Conservation (phyloP, 345 rosid species). For the Rhizophora mangle region DNA sequence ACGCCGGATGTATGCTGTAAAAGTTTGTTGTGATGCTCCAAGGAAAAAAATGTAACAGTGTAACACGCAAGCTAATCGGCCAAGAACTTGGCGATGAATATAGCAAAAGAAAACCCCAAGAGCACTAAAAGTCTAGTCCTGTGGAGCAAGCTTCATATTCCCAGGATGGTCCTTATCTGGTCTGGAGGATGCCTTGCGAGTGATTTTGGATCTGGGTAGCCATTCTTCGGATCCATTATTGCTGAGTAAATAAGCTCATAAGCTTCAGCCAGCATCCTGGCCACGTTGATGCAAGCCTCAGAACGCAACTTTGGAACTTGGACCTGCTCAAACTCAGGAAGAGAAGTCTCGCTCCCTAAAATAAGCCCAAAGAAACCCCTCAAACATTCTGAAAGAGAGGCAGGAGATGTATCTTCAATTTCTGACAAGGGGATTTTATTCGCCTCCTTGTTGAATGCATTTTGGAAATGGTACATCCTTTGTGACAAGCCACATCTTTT, state of each 20-base stretch:
- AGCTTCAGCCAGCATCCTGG: conserved; percentile 68
- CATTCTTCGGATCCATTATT: conserved; percentile 68
- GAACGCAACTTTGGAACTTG: conserved; percentile 92
- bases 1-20: neutral
- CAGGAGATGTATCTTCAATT: conserved; percentile 60
- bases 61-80: too few species aligned
- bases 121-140: too few species aligned
- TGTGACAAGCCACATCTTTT: conserved; percentile 60
- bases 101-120: too few species aligned
- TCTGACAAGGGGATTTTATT: conserved; percentile 42
- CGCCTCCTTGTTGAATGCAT: conserved; percentile 35
- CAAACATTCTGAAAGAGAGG: conserved; percentile 65
- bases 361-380: conserved; percentile 82
- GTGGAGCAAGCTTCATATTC: conserved; percentile 44
- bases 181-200: conserved; percentile 94
- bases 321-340: conserved; percentile 89
- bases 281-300: conserved; percentile 66
- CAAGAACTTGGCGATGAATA: too few species aligned
- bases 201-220: conserved; percentile 74
- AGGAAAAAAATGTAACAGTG: too few species aligned
- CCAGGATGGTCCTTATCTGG: conserved; percentile 89
- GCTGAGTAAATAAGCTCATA: conserved; percentile 72
- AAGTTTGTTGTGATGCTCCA: neutral
- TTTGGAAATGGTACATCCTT: conserved; percentile 61
- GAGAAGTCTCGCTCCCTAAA: conserved; percentile 76